These are phyloP conservation scores for Solanum infundibuliforme DNA, from an alignment of 257 asterid species.

Conservation along the genomic window DNA sequence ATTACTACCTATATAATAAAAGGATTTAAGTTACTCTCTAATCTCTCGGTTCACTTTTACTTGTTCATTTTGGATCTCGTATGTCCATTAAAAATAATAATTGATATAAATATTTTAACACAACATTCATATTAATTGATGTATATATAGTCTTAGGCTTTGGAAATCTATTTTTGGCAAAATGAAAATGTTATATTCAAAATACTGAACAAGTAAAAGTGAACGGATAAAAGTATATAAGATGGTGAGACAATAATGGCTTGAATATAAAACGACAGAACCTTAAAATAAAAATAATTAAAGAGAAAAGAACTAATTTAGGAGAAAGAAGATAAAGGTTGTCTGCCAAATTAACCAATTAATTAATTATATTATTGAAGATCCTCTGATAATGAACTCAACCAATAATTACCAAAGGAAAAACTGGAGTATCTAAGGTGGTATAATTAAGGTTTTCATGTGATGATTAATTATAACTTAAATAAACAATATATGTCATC, in stretches of 20 bases:
- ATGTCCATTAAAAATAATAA: background rate
- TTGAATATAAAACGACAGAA: background rate
- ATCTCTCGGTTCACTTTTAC: no score
- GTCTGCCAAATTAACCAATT: background rate
- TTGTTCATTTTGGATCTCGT: rapidly evolving
- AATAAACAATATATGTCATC: background rate
- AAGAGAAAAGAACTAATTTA: background rate
- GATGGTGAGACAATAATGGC: background rate
- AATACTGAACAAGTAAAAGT: no score
- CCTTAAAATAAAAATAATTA: background rate
- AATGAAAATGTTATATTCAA: no score
- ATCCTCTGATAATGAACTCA: background rate
- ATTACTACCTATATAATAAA: background rate
- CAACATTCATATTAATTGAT: no score
- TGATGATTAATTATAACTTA: background rate
- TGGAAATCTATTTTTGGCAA: background rate
- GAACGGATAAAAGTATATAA: background rate
- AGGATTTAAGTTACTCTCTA: background rate
- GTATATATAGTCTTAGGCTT: background rate
- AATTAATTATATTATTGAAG: background rate
- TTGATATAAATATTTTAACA: no score
- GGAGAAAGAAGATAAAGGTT: background rate
- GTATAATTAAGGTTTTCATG: background rate
- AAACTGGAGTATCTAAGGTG: background rate
- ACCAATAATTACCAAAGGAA: background rate